Percentiles rank a stretch among this genome's conserved stretches.
These are phyloP conservation scores for Canariomyces notabilis DNA, from an alignment of 2,329 filamentous ascomycete species.

Conservation along the genomic window DNA sequence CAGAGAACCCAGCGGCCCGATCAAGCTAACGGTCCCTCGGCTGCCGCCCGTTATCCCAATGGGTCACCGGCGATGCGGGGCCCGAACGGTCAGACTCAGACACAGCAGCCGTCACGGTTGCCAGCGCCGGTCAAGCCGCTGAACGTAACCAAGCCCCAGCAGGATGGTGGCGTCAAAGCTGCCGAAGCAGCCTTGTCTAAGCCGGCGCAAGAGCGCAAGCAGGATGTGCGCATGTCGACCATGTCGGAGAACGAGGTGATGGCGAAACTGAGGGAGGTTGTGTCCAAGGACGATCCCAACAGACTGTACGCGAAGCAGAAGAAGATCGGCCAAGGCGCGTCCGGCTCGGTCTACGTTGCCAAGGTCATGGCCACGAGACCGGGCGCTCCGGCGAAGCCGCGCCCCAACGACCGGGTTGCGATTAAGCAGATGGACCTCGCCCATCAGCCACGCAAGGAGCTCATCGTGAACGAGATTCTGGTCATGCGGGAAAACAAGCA, in stretches of 20 bases:
- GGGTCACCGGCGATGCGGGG: conserved; percentile 48
- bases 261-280: conserved; percentile 88
- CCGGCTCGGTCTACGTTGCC: conserved; percentile 95
- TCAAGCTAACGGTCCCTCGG: conserved; percentile 40
- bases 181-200: conserved; percentile 87
- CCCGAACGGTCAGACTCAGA: conserved; percentile 43
- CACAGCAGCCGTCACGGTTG: conserved; percentile 43
- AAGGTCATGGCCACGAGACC: conserved; percentile 57
- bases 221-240: conserved; percentile 96
- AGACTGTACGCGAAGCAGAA: conserved; percentile 98
- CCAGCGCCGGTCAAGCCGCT: conserved; percentile 70
- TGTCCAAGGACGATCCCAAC: conserved; percentile 91
- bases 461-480: conserved; percentile 99
- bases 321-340: conserved; percentile 98
- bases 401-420: conserved; percentile 80
- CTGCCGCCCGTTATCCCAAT: conserved; percentile 55
- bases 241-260: conserved; percentile 98
- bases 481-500: conserved; percentile 99
- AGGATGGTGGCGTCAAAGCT: conserved; percentile 77
- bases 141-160: conserved; percentile 64
- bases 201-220: conserved; percentile 67
- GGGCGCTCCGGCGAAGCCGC: conserved; percentile 4
- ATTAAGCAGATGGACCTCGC: conserved; percentile 99
- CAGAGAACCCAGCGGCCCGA: conserved; percentile 45
- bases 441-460: conserved; percentile 92